Evolutionary conservation across 1,284 basidiomycete genomes (phyloP).

Genomic region (Tremellales sp.): DNA sequence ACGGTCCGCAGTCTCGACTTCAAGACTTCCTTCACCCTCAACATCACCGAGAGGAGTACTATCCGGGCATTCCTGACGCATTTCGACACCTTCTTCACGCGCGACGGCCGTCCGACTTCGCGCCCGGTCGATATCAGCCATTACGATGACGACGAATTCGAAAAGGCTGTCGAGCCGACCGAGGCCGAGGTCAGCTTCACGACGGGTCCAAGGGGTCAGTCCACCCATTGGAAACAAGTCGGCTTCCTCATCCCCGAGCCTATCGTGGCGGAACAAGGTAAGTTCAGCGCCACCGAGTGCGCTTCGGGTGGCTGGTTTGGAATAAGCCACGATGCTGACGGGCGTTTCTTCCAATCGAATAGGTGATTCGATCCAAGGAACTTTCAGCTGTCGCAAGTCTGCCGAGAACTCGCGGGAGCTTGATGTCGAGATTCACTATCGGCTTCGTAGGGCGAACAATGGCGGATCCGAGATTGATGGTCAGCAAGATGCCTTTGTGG

Average conservation of each 20-base stretch:
- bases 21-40: slow-evolving; percentile 65
- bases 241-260: slow-evolving; percentile 80
- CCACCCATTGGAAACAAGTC: slow-evolving; percentile 99
- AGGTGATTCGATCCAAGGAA: slow-evolving; percentile 76
- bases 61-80: slow-evolving; percentile 83
- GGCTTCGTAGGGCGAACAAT: no score
- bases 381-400: slow-evolving; percentile 78
- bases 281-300: neutral
- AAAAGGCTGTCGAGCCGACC: slow-evolving; percentile 17
- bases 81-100: slow-evolving; percentile 88
- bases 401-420: slow-evolving; percentile 79
- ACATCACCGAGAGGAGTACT: slow-evolving; percentile 60
- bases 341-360: slow-evolving; percentile 1
- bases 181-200: slow-evolving; percentile 69
- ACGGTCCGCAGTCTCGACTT: slow-evolving; percentile 73
- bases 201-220: slow-evolving; percentile 73
- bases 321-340: no score
- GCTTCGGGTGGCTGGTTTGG: slow-evolving; percentile 3
- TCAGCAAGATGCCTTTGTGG: no score
- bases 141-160: slow-evolving; percentile 32
- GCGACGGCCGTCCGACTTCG: slow-evolving; percentile 53
- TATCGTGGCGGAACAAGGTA: slow-evolving; percentile 67
- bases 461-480: no score
- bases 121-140: slow-evolving; percentile 40
- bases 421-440: slow-evolving; percentile 82